A percentile compares a stretch with the other conserved stretches of the same genome.
These are phyloP conservation scores for Colletotrichum acutatum DNA, from an alignment of 2,329 filamentous ascomycete species.

Conservation along the genomic window DNA sequence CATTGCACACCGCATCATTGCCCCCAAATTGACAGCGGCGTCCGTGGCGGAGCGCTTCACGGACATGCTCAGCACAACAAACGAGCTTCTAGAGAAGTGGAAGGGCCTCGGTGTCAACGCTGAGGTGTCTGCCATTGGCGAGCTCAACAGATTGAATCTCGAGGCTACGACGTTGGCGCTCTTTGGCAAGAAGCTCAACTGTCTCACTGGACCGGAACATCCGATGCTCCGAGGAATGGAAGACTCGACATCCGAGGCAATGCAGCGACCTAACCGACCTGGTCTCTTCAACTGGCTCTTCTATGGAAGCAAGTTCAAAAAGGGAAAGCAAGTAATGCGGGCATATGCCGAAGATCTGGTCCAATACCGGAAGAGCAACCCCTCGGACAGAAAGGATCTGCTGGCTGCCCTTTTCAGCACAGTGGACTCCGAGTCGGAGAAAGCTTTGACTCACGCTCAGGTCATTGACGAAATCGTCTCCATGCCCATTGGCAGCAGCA, in stretches of 20 bases:
- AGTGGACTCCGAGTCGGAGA: constrained; percentile 70
- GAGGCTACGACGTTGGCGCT: constrained; percentile 62
- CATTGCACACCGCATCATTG: constrained; percentile 63
- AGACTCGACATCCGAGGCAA: constrained; percentile 64
- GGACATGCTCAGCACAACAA: constrained; percentile 60
- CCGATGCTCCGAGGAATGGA: constrained; percentile 65
- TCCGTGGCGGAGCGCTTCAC: constrained; percentile 50
- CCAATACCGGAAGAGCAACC: constrained; percentile 62
- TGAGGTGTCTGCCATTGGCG: constrained; percentile 56
- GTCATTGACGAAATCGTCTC: constrained; percentile 76
- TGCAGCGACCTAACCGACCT: constrained; percentile 64
- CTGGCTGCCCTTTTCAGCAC: constrained; percentile 69
- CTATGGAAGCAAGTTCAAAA: constrained; percentile 64
- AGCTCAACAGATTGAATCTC: constrained; percentile 65
- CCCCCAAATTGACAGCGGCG: constrained; percentile 52
- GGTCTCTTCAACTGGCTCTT: constrained; percentile 63
- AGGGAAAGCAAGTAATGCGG: constrained; percentile 64
- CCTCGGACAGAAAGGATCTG: constrained; percentile 67
- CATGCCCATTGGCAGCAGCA: constrained; percentile 70
- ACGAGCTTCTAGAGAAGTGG: constrained; percentile 64
- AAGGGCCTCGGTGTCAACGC: constrained; percentile 48
- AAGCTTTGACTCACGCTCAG: constrained; percentile 66
- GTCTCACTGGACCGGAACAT: constrained; percentile 57
- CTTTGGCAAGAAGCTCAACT: constrained; percentile 61
- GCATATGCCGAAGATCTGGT: constrained; percentile 67